Evolutionary conservation across 2,329 filamentous ascomycete species (phyloP).

Genomic region (Cladosporium sp.): DNA sequence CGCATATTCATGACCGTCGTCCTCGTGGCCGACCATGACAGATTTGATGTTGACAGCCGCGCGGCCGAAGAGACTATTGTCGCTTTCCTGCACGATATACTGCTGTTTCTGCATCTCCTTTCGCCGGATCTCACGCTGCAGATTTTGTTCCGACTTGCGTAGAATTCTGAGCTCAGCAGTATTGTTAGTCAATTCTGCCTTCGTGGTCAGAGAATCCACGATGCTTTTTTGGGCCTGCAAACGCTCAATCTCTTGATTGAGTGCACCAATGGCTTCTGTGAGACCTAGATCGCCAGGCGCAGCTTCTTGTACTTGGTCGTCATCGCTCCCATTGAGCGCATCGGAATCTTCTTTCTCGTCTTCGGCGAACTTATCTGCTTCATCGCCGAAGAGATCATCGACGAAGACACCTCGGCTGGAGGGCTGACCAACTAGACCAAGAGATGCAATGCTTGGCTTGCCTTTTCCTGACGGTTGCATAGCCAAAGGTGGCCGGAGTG

Average conservation of each 20-base stretch:
- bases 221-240: conserved; percentile 83
- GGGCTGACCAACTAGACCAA: conserved; percentile 83
- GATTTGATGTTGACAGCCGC: conserved; percentile 87
- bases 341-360: conserved; percentile 78
- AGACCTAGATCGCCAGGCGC: conserved; percentile 90
- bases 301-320: conserved; percentile 86
- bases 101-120: conserved; percentile 96
- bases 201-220: conserved; percentile 83
- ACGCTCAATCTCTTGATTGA: conserved; percentile 89
- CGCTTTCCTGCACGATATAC: conserved; percentile 95
- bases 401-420: conserved; percentile 89
- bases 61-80: conserved; percentile 92
- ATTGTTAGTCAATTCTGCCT: conserved; percentile 96
- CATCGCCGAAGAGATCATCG: conserved; percentile 87
- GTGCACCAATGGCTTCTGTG: conserved; percentile 81
- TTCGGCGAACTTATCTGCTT: conserved; percentile 78
- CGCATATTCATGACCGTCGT: conserved; percentile 89
- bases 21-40: conserved; percentile 86
- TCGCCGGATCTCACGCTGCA: conserved; percentile 84
- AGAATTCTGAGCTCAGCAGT: conserved; percentile 87
- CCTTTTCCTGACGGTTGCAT: conserved; percentile 32
- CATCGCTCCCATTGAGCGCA: conserved; percentile 56
- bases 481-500: conserved; percentile 15
- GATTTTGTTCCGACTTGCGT: conserved; percentile 86
- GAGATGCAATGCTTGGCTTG: conserved; percentile 83